These are phyloP conservation scores for Pseudonitzschia multiseries DNA, from an alignment of 108 stramenopile genomes.

Conservation along the genomic window DNA sequence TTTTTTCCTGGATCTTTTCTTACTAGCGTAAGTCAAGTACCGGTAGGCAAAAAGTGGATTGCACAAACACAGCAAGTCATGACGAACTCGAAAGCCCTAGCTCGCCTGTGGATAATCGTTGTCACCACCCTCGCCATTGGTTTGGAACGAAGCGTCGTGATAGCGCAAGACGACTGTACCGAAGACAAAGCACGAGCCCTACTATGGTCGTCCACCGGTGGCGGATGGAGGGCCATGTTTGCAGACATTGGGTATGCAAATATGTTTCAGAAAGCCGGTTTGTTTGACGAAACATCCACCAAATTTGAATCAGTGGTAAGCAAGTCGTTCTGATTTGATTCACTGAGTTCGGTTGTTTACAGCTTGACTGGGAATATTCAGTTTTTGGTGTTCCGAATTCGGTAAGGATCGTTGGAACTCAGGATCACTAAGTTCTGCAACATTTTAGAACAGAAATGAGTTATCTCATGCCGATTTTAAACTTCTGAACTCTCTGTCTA, in stretches of 20 bases:
- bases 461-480: not conserved
- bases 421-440: too few relatives aligned
- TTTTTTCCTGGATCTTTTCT: too few relatives aligned
- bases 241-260: conserved; percentile 34
- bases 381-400: too few relatives aligned
- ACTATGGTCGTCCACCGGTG: conserved; percentile 43
- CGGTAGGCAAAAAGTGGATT: too few relatives aligned
- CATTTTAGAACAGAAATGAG: too few relatives aligned
- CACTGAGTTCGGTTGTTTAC: too few relatives aligned
- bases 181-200: not conserved
- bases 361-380: too few relatives aligned
- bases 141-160: not conserved
- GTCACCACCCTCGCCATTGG: not conserved
- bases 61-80: not conserved
- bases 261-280: conserved; percentile 24
- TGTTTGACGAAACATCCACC: conserved; percentile 16
- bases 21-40: too few relatives aligned
- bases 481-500: not conserved
- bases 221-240: conserved; percentile 40
- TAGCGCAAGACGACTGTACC: not conserved
- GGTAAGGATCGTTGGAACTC: too few relatives aligned
- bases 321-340: not conserved
- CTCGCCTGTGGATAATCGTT: not conserved
- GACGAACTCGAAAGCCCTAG: not conserved
- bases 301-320: conserved; percentile 12